Percentiles rank a stretch among this genome's conserved stretches.
Evolutionary conservation across 176 grass and related monocot species (phyloP).

Genomic region (Ensete ventricosum): DNA sequence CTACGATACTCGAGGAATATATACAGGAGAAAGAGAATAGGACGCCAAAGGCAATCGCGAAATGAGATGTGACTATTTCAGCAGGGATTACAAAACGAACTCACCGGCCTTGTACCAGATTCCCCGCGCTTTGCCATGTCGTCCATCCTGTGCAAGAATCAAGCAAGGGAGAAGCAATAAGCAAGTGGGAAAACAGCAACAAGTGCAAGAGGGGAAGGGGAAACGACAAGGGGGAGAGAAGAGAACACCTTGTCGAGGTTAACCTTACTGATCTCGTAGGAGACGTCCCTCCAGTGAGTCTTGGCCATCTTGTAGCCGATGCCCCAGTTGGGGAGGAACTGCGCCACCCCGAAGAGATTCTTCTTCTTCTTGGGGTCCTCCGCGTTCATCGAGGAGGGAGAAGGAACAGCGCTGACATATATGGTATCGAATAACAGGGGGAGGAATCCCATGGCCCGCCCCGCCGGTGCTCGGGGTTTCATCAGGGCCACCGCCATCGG

Average conservation of each 20-base stretch:
- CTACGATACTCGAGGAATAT: no score
- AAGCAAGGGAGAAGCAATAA: slow-evolving; percentile 7
- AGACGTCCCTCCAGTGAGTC: slow-evolving; percentile 81
- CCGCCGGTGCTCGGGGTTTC: background rate
- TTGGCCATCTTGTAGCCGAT: slow-evolving; percentile 85
- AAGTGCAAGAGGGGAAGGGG: background rate
- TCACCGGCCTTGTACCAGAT: slow-evolving; percentile 77
- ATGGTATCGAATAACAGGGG: background rate
- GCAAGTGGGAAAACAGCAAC: background rate
- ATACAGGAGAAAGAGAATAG: no score
- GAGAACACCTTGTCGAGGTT: slow-evolving; percentile 69
- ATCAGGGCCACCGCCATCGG: background rate
- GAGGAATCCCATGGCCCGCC: background rate
- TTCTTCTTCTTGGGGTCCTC: slow-evolving; percentile 63
- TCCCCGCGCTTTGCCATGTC: slow-evolving; percentile 81
- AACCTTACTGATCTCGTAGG: slow-evolving; percentile 78
- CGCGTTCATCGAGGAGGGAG: background rate
- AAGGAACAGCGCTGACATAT: slow-evolving; percentile 17
- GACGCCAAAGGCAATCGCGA: no score
- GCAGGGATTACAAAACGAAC: slow-evolving; percentile 1
- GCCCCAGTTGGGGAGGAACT: slow-evolving; percentile 80
- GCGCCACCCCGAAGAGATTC: slow-evolving; percentile 78
- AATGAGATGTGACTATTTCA: no score
- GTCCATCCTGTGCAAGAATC: slow-evolving; percentile 45
- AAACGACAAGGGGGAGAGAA: no score